A percentile compares a stretch with the other conserved stretches of the same genome.
phyloP scores from a whole-genome alignment of 2,329 filamentous ascomycete species.

The Camptophora hylomeconis region DNA sequence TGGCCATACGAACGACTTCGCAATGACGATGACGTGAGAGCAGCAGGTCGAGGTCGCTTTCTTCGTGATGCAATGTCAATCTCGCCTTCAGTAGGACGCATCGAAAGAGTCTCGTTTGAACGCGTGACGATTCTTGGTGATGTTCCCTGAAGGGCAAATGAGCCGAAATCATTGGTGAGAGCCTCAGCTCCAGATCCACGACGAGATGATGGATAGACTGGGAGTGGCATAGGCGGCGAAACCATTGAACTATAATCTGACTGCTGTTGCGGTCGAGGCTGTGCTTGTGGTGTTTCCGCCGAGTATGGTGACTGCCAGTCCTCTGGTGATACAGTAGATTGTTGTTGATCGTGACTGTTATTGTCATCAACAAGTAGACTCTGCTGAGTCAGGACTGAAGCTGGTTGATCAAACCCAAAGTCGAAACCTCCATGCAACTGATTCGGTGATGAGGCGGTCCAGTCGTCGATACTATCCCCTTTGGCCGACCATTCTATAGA shows the following conservation, averaged over 20 bases:
- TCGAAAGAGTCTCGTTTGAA: slow-evolving; percentile 42
- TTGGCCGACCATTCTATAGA: no score
- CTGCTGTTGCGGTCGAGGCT: slow-evolving; percentile 8
- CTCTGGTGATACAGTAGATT: no score
- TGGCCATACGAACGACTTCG: slow-evolving; percentile 24
- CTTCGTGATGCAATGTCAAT: slow-evolving; percentile 33
- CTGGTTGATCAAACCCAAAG: no score
- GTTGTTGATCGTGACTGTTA: no score
- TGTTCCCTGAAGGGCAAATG: slow-evolving; percentile 9
- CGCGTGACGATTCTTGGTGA: background rate
- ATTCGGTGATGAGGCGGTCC: no score
- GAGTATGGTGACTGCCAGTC: no score
- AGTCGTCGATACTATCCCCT: no score
- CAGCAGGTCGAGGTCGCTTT: slow-evolving; percentile 33
- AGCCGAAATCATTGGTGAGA: slow-evolving; percentile 14
- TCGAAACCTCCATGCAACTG: no score
- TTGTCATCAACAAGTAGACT: no score
- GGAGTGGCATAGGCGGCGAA: slow-evolving; percentile 12
- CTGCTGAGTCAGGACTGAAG: no score
- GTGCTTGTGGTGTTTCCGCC: slow-evolving; percentile 7
- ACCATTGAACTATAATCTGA: slow-evolving; percentile 6
- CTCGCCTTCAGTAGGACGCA: slow-evolving; percentile 23
- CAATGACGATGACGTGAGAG: slow-evolving; percentile 30
- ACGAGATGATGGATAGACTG: slow-evolving; percentile 13
- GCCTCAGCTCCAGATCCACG: slow-evolving; percentile 15